These are phyloP conservation scores for Prasinococcaceae sp. DNA, from an alignment of 139 green algal species.

Conservation along the genomic window DNA sequence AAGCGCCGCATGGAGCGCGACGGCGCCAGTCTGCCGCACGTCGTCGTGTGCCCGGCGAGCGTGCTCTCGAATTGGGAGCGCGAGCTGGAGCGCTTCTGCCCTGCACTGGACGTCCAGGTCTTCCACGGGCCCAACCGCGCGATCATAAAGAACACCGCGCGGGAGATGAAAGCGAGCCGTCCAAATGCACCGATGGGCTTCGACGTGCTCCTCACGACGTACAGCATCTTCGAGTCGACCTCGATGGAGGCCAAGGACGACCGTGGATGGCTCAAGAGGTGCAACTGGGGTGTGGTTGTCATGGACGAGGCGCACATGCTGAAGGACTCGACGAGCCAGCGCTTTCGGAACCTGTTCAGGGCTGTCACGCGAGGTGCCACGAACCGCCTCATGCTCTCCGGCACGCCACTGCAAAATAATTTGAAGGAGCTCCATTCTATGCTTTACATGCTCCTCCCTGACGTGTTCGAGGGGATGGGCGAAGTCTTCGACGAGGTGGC, in stretches of 20 bases:
- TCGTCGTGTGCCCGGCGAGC: conserved; percentile 51
- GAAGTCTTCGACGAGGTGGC: neutral
- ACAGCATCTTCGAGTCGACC: conserved; percentile 69
- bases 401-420: conserved; percentile 87
- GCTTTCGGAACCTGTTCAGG: conserved; percentile 7
- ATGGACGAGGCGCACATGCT: conserved; percentile 65
- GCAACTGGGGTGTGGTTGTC: conserved; percentile 12
- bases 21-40: conserved; percentile 27
- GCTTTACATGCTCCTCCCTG: conserved; percentile 73
- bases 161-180: neutral
- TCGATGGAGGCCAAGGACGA: conserved; percentile 42
- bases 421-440: conserved; percentile 70
- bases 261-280: conserved; percentile 18
- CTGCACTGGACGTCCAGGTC: conserved; percentile 26
- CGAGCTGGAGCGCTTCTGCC: conserved; percentile 41
- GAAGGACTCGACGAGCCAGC: conserved; percentile 52
- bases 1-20: neutral
- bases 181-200: conserved; percentile 28
- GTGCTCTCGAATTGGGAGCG: conserved; percentile 79
- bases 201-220: conserved; percentile 75
- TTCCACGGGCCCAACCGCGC: conserved; percentile 64
- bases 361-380: conserved; percentile 17
- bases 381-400: conserved; percentile 53
- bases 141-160: conserved; percentile 31
- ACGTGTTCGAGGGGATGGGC: conserved; percentile 28